Conservation (phyloP, 1,284 basidiomycete genomes). For the Phenoliferia sp. region DNA sequence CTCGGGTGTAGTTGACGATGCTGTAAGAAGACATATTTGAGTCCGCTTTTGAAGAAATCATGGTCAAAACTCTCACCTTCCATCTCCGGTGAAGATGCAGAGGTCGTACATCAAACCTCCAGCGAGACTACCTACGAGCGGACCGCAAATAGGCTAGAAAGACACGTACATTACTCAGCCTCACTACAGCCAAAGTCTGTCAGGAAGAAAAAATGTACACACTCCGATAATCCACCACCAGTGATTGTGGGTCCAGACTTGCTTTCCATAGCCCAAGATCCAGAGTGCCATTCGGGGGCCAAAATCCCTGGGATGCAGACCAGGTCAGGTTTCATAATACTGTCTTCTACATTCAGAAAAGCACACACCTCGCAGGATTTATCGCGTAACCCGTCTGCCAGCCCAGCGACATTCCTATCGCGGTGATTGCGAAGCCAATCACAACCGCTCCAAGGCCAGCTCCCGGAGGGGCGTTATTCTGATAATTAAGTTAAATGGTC, state of each 20-base stretch:
- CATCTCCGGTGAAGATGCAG: constrained; percentile 29
- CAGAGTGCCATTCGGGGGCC: constrained; percentile 37
- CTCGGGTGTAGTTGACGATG: constrained; percentile 17
- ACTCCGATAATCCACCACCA: constrained; percentile 34
- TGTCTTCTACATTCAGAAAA: too few species aligned
- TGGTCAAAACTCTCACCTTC: constrained; percentile 4
- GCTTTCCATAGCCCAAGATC: constrained; percentile 33
- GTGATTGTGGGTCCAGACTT: constrained; percentile 33
- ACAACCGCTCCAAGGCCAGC: constrained; percentile 36
- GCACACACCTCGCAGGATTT: constrained; percentile 35
- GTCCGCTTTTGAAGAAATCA: neutral
- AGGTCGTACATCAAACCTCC: constrained; percentile 33
- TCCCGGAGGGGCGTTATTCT: constrained; percentile 31
- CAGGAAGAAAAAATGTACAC: neutral
- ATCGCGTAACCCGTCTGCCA: constrained; percentile 26
- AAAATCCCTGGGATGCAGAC: constrained; percentile 26
- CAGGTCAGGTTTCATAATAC: neutral
- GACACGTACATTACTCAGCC: accelerated
- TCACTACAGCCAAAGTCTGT: neutral
- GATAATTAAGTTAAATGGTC: neutral
- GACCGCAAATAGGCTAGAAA: constrained; percentile 27
- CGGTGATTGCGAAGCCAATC: constrained; percentile 32
- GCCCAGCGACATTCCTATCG: constrained; percentile 31
- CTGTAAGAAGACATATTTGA: constrained; percentile 1
- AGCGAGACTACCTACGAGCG: constrained; percentile 19